Conservation (phyloP, 139 green algal genomes). For the Gonium pectorale region DNA sequence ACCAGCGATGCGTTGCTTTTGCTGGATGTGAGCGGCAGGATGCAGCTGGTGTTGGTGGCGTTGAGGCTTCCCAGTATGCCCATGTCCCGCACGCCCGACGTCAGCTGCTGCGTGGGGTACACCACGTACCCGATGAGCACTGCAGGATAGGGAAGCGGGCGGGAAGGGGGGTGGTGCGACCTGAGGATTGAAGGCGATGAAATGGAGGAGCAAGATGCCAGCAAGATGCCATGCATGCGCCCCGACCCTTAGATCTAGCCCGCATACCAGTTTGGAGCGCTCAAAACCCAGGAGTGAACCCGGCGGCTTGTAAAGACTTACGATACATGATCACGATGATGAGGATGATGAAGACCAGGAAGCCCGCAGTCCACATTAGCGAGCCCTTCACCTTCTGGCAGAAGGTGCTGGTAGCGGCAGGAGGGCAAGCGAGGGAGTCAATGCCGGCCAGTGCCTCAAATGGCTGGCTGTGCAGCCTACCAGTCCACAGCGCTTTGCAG, state of each 20-base stretch:
- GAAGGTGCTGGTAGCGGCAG: slow-evolving; percentile 63
- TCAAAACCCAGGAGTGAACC: too few species aligned
- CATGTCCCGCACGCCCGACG: slow-evolving; percentile 78
- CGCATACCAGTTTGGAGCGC: too few species aligned
- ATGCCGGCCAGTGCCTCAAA: too few species aligned
- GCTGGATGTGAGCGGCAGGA: slow-evolving; percentile 19
- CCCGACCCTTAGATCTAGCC: too few species aligned
- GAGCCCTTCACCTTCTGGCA: slow-evolving; percentile 70
- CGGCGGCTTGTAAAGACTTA: too few species aligned
- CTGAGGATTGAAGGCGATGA: too few species aligned
- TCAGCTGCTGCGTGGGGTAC: slow-evolving; percentile 85
- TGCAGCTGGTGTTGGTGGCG: slow-evolving; percentile 9
- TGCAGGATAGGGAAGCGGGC: slow-evolving; percentile 37
- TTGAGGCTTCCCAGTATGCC: neutral
- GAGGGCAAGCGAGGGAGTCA: too few species aligned
- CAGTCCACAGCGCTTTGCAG: too few species aligned
- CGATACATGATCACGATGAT: slow-evolving; percentile 84
- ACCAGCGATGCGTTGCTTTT: neutral
- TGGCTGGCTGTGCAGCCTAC: too few species aligned
- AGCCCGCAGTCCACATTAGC: slow-evolving; percentile 68
- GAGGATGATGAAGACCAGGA: slow-evolving; percentile 62
- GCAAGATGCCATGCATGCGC: too few species aligned
- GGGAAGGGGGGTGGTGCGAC: too few species aligned
- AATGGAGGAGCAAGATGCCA: too few species aligned
- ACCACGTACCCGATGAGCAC: slow-evolving; percentile 88